Evolutionary conservation across 2,329 filamentous ascomycete species (phyloP).

Genomic region (Aureobasidium sp.): DNA sequence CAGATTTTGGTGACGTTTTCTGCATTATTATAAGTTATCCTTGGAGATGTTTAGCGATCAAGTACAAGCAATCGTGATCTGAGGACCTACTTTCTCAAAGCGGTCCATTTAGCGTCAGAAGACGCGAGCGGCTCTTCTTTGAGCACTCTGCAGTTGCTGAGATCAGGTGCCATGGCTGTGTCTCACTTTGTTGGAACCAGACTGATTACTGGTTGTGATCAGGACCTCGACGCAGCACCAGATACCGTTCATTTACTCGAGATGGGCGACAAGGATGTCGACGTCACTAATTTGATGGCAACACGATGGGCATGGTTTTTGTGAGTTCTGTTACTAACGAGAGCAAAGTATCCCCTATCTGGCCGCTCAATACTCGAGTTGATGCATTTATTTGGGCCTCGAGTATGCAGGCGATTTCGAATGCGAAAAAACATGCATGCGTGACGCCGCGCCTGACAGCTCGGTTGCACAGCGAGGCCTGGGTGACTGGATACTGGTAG

Average conservation of each 20-base stretch:
- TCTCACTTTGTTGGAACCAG: not conserved
- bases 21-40: conserved; percentile 39
- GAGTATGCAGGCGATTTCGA: conserved; percentile 2
- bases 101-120: conserved; percentile 33
- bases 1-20: conserved; percentile 12
- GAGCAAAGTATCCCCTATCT: not conserved
- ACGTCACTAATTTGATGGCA: not conserved
- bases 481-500: not conserved
- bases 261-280: not conserved
- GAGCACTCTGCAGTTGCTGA: conserved; percentile 15
- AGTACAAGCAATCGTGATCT: not conserved
- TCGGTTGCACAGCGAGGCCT: conserved; percentile 2
- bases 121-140: conserved; percentile 16
- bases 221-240: not conserved
- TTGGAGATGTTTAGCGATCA: conserved; percentile 11
- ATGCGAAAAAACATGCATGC: conserved; percentile 7
- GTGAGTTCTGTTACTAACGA: not conserved
- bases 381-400: not conserved
- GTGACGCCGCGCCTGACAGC: not conserved
- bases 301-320: not conserved
- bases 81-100: conserved; percentile 27
- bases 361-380: not conserved
- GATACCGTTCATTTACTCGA: not conserved
- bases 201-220: not conserved
- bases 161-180: conserved; percentile 10